A percentile compares a stretch with the other conserved stretches of the same genome.
phyloP scores from a whole-genome alignment of 495 filamentous ascomycete genomes.

The Podospora australis region DNA sequence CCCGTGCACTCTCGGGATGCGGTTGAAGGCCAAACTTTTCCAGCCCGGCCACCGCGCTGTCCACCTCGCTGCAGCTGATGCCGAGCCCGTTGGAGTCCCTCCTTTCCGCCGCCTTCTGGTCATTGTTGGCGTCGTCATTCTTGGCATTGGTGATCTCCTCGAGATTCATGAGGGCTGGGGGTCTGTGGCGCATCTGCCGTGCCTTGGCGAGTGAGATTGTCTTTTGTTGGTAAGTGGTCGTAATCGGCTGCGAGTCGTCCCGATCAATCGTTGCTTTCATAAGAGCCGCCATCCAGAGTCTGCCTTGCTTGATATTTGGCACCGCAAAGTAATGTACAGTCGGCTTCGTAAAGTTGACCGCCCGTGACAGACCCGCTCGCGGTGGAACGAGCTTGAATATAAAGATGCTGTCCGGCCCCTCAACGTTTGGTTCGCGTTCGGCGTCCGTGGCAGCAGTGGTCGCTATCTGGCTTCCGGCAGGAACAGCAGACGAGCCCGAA shows the following conservation, averaged over 20 bases:
- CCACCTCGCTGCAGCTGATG: conserved; percentile 44
- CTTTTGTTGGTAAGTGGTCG: conserved; percentile 89
- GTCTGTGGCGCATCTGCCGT: conserved; percentile 71
- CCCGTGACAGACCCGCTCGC: conserved; percentile 76
- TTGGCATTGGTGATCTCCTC: conserved; percentile 46
- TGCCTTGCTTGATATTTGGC: conserved; percentile 77
- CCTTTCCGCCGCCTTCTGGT: conserved; percentile 16
- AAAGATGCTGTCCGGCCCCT: conserved; percentile 60
- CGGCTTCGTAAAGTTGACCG: conserved; percentile 94
- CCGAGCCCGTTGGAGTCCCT: conserved; percentile 36
- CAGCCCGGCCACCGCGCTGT: conserved; percentile 43
- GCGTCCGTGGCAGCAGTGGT: conserved; percentile 44
- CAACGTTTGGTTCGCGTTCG: conserved; percentile 32
- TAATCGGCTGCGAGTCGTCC: conserved; percentile 69
- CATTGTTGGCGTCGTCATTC: conserved; percentile 17
- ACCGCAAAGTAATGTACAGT: conserved; percentile 97
- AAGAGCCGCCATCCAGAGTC: conserved; percentile 96
- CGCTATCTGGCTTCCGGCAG: conserved; percentile 55
- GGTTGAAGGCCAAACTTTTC: conserved; percentile 37
- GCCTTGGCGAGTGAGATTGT: conserved; percentile 87
- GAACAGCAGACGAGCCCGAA: conserved; percentile 65
- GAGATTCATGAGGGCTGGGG: conserved; percentile 75
- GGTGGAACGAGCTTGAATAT: conserved; percentile 98
- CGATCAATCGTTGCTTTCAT: conserved; percentile 99
- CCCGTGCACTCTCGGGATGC: conserved; percentile 29